Conservation (phyloP, 1,284 basidiomycete genomes). For the Cryptococcus deneoformans region DNA sequence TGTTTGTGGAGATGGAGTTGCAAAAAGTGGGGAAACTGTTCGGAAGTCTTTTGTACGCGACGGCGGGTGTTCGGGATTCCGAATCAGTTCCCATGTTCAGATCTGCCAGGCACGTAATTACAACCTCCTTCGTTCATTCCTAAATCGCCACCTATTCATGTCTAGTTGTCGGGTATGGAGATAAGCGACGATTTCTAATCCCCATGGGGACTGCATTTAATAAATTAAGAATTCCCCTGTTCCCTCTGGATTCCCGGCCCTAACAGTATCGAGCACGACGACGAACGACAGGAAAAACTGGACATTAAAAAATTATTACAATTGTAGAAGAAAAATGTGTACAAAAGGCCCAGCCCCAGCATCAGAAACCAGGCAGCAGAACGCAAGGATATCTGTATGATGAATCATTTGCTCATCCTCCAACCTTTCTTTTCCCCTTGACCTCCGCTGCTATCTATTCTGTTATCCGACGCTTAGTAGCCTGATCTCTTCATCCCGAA, state of each 20-base stretch:
- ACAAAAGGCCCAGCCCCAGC: too few relatives aligned
- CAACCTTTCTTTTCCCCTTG: not conserved
- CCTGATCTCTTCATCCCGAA: not conserved
- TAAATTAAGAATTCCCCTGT: too few relatives aligned
- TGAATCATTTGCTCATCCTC: not conserved
- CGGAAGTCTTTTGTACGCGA: not conserved
- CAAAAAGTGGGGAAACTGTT: not conserved
- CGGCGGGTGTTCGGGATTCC: not conserved
- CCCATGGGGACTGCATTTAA: not conserved
- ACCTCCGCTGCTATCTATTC: too few relatives aligned
- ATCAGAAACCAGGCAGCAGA: too few relatives aligned
- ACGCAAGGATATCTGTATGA: too few relatives aligned
- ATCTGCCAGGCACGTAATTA: not conserved
- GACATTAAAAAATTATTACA: too few relatives aligned
- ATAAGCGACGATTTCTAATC: not conserved
- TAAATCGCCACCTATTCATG: too few relatives aligned
- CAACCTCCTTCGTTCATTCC: not conserved
- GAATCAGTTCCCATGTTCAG: too few relatives aligned
- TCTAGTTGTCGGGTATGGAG: not conserved
- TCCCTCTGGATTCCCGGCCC: too few relatives aligned
- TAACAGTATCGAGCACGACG: too few relatives aligned
- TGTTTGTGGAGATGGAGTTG: not conserved
- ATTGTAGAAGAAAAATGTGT: too few relatives aligned
- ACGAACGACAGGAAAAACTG: too few relatives aligned
- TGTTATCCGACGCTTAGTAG: not conserved